Evolutionary conservation across 768 basidiomycete genomes (phyloP), one percentile per base, ranked within the genome.

Genomic region (Auriscalpium orientale): DNA sequence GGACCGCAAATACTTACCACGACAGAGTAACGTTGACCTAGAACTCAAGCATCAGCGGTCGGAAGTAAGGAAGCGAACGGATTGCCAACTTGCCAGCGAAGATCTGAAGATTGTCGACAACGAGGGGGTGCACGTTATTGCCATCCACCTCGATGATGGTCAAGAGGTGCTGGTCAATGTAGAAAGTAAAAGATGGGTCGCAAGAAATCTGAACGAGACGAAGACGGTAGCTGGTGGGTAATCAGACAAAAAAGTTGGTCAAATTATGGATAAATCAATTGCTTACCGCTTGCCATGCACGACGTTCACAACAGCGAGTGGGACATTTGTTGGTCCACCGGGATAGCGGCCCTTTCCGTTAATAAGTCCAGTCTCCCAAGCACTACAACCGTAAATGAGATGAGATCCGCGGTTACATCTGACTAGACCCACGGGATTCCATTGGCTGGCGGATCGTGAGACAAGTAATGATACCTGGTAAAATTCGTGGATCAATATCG

Each of bases 131-230:
- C 3, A 66, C 50, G 36, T 68, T 70, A 13, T 72, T 64, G 9
- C 74, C 76, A 47, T 78, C 77, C 6, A 64, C 69, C 57, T 79
- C 77, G 51, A 79, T 79, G 51, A 82, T 67, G 4, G 67, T 71
- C 63, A 76, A 65, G 18, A 44, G 59, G 56, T 73, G 73, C 7
- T 64, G 65, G 36, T 70, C 67, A n/a, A 75, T 69, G 8, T 64
- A 66, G 60, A 71, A 68, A 47, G 65, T 70, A 53, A 66, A 68
- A 55, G 58, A 65, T 11, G 64, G 63, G 46, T 67, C 71, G 36
- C 71, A 72, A 34, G 68, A 58, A 44, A 62, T 62, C 51, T 74
- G 15, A 22, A 65, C 44, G 35, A 74, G 46, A 22, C 73, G 73
- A 63, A 74, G 67, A 16, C 73, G 71, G 55, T 56, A 56, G 36